phyloP scores from a whole-genome alignment of 257 asterid species.

The Dorcoceras hygrometricum region DNA sequence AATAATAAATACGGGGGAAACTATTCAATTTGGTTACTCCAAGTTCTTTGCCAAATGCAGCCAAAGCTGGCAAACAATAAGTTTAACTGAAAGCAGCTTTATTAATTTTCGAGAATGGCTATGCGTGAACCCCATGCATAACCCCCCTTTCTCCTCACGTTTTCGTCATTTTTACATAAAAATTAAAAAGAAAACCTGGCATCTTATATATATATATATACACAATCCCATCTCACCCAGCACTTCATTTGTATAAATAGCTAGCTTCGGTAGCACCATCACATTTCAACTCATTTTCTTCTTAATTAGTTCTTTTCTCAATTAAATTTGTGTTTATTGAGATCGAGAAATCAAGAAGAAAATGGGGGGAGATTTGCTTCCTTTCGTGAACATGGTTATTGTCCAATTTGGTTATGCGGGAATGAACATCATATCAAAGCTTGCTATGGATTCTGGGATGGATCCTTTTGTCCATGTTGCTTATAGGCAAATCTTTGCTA shows the following conservation, averaged over 20 bases:
- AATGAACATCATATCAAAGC: slow-evolving; percentile 73
- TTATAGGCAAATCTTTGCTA: slow-evolving; percentile 75
- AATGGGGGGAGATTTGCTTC: slow-evolving; percentile 44
- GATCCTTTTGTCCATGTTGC: slow-evolving; percentile 90
- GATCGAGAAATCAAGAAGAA: slow-evolving; percentile 5
- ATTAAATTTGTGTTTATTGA: no score
- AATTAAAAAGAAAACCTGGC: no score
- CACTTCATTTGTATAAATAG: no score
- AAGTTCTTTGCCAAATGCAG: slow-evolving; percentile 25
- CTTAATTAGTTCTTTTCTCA: no score
- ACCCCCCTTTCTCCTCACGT: slow-evolving; percentile 24
- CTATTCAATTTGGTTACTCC: slow-evolving; percentile 40
- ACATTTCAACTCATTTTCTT: neutral
- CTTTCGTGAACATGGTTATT: slow-evolving; percentile 58
- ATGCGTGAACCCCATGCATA: slow-evolving; percentile 63
- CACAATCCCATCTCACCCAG: no score
- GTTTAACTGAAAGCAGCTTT: slow-evolving; percentile 59
- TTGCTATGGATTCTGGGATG: slow-evolving; percentile 95
- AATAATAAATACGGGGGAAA: neutral
- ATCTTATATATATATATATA: no score
- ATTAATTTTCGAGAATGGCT: slow-evolving; percentile 34
- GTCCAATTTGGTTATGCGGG: slow-evolving; percentile 88
- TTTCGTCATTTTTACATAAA: slow-evolving; percentile 10
- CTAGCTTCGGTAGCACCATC: neutral
- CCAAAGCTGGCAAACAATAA: slow-evolving; percentile 50